Evolutionary conservation across 176 grass and related monocot species (phyloP).

Genomic region (Ananas comosus): DNA sequence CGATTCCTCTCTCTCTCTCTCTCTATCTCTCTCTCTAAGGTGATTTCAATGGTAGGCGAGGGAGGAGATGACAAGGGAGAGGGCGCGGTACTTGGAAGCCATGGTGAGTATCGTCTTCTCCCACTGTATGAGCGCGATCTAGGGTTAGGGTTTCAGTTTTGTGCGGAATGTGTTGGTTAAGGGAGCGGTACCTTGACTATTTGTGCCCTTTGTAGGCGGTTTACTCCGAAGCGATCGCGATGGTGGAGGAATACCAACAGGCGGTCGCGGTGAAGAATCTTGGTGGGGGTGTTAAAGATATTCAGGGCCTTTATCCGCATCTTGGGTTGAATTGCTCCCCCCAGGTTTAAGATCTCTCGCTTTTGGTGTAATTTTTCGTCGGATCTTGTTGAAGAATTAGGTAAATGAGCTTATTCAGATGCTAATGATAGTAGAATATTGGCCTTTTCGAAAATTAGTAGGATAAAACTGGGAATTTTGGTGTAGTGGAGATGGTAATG

Average conservation of each 20-base stretch:
- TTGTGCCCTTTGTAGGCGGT: slow-evolving; percentile 41
- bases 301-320: slow-evolving; percentile 22
- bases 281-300: slow-evolving; percentile 42
- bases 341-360: slow-evolving; percentile 29
- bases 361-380: neutral
- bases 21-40: neutral
- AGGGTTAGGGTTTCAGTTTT: neutral
- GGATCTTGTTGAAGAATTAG: neutral
- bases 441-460: too few relatives aligned
- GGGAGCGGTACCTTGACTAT: neutral
- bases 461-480: too few relatives aligned
- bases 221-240: slow-evolving; percentile 65
- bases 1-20: neutral
- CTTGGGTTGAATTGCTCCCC: slow-evolving; percentile 65
- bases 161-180: neutral
- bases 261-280: slow-evolving; percentile 29
- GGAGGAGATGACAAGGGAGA: slow-evolving; percentile 79
- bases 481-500: too few relatives aligned
- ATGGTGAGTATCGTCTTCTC: slow-evolving; percentile 39
- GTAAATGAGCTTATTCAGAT: neutral
- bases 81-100: slow-evolving; percentile 70
- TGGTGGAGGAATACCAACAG: slow-evolving; percentile 93
- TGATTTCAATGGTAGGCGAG: slow-evolving; percentile 38
- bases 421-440: neutral
- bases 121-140: neutral